These are phyloP conservation scores for Trichoderma endophyticum DNA, from an alignment of 2,329 filamentous ascomycete genomes.

Conservation along the genomic window DNA sequence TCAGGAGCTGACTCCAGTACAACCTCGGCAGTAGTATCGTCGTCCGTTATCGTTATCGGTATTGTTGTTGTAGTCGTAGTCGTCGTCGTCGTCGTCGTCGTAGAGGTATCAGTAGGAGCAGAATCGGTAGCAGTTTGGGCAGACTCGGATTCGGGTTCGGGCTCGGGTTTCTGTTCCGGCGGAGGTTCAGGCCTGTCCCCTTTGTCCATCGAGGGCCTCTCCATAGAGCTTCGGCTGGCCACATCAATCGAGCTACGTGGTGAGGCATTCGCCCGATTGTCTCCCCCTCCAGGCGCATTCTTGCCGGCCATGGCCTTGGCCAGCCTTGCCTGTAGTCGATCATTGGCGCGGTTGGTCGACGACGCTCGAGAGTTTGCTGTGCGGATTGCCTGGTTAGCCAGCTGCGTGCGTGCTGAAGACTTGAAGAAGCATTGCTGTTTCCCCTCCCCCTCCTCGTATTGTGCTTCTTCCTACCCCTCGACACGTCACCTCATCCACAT, in stretches of 20 bases:
- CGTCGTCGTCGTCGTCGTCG: not conserved
- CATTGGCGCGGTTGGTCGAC: constrained; percentile 51
- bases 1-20: not conserved
- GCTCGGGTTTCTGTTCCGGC: constrained; percentile 11
- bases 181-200: constrained; percentile 21
- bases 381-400: not conserved
- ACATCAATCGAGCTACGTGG: constrained; percentile 39
- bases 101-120: not conserved
- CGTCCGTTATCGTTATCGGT: not conserved
- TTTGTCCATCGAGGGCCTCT: constrained; percentile 30
- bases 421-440: not conserved
- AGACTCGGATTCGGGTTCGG: constrained; percentile 13
- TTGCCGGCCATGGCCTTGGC: constrained; percentile 82
- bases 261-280: constrained; percentile 42
- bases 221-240: constrained; percentile 28
- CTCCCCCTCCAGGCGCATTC: constrained; percentile 38
- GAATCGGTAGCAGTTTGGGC: not conserved
- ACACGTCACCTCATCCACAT: not conserved
- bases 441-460: not conserved
- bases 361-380: constrained; percentile 58
- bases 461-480: not conserved
- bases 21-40: not conserved
- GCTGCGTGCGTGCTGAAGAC: not conserved
- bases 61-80: not conserved
- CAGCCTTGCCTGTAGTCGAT: constrained; percentile 82